Evolutionary conservation across 2,329 filamentous ascomycete species (phyloP).

Genomic region (Sporothrix brunneoviolacea): DNA sequence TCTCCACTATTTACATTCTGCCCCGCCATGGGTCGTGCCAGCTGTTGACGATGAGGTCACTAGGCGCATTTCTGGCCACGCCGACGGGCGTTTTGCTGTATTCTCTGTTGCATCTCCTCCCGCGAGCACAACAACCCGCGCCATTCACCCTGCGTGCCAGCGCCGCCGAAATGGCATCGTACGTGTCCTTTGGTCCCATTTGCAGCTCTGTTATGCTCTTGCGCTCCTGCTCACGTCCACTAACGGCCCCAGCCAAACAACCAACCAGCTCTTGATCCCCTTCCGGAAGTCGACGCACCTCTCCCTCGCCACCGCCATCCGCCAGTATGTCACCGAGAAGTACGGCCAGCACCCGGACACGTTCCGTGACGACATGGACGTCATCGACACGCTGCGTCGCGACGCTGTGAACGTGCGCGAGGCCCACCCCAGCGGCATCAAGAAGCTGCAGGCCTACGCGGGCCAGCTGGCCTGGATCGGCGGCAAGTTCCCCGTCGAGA

Average conservation of each 20-base stretch:
- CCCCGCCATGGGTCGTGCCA: background rate
- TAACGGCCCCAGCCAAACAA: background rate
- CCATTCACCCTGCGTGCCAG: background rate
- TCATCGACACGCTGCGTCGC: constrained; percentile 73
- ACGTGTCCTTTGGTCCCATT: background rate
- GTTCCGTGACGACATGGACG: constrained; percentile 79
- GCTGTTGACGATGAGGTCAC: constrained; percentile 15
- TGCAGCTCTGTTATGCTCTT: background rate
- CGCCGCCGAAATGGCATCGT: constrained; percentile 5
- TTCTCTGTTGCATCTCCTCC: too few relatives aligned
- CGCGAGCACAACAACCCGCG: too few relatives aligned
- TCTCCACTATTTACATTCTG: constrained; percentile 1
- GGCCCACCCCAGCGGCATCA: constrained; percentile 77
- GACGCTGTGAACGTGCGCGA: constrained; percentile 88
- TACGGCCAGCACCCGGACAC: constrained; percentile 99
- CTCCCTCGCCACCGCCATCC: constrained; percentile 74
- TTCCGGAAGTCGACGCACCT: constrained; percentile 81
- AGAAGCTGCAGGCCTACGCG: constrained; percentile 84
- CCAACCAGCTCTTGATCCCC: constrained; percentile 30
- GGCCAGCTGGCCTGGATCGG: constrained; percentile 89
- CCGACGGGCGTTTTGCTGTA: background rate
- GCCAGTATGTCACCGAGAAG: constrained; percentile 92
- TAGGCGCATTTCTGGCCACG: constrained; percentile 6
- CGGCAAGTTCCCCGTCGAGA: constrained; percentile 94
- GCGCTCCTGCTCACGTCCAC: background rate